These are phyloP conservation scores for Suillus subaureus DNA, from an alignment of 768 basidiomycete genomes.

Conservation along the genomic window DNA sequence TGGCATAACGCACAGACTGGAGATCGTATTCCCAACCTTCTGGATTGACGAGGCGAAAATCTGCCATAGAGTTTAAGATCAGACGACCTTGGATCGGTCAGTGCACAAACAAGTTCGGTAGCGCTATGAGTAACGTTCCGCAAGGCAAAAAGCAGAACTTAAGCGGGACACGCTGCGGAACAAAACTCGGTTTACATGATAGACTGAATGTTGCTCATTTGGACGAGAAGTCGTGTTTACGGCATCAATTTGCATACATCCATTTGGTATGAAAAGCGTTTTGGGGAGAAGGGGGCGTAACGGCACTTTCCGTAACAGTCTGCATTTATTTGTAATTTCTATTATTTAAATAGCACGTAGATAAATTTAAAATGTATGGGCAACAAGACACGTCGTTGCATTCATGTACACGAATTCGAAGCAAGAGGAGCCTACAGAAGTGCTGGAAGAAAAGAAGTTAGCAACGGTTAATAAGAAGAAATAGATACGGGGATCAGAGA, in stretches of 20 bases:
- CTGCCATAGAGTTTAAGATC: conserved; percentile 45
- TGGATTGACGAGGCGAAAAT: conserved; percentile 75
- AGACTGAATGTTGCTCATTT: not conserved
- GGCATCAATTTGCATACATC: not conserved
- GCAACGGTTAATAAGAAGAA: conserved; percentile 9
- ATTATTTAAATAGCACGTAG: not conserved
- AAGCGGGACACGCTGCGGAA: not conserved
- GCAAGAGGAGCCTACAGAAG: not conserved
- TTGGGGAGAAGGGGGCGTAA: not conserved
- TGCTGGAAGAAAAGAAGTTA: conserved; percentile 17
- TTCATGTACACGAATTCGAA: not conserved
- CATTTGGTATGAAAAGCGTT: conserved; percentile 1
- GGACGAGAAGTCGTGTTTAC: not conserved
- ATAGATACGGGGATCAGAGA: conserved; percentile 53
- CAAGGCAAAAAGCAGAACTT: not conserved
- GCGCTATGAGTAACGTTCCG: not conserved
- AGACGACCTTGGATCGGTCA: not conserved
- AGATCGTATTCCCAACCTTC: conserved; percentile 81
- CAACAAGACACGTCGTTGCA: not conserved
- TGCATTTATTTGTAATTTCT: not conserved
- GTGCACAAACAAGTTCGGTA: not conserved
- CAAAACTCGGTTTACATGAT: conserved; percentile 1
- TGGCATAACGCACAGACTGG: conserved; percentile 59
- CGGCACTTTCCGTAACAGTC: not conserved
- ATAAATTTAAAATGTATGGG: not conserved